These are phyloP conservation scores for Gamarada debralockiae DNA, from an alignment of 495 filamentous ascomycete species.

Conservation along the genomic window DNA sequence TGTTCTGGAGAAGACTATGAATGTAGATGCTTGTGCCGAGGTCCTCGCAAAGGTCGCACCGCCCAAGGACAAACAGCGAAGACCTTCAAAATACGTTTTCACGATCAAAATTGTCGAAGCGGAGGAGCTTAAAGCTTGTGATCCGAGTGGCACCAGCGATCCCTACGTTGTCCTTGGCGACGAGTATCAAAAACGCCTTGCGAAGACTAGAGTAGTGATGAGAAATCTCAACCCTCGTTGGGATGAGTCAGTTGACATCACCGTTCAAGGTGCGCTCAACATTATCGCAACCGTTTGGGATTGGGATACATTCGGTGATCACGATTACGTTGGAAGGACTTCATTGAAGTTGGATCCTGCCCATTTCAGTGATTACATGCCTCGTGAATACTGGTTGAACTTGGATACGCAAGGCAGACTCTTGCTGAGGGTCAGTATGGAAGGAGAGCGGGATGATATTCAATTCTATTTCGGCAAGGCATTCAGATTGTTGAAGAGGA, in stretches of 20 bases:
- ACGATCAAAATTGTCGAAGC: slow-evolving; percentile 98
- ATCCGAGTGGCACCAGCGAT: slow-evolving; percentile 90
- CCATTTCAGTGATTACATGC: slow-evolving; percentile 93
- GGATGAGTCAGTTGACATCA: slow-evolving; percentile 97
- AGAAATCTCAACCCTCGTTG: slow-evolving; percentile 91
- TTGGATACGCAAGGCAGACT: slow-evolving; percentile 93
- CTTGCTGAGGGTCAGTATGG: slow-evolving; percentile 91
- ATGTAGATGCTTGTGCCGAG: slow-evolving; percentile 90
- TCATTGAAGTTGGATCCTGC: slow-evolving; percentile 91
- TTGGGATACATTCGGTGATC: slow-evolving; percentile 94
- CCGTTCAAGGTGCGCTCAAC: slow-evolving; percentile 84
- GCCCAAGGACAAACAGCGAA: slow-evolving; percentile 53
- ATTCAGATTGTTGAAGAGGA: slow-evolving; percentile 90
- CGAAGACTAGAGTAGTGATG: slow-evolving; percentile 91
- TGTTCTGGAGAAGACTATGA: slow-evolving; percentile 80
- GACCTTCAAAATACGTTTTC: slow-evolving; percentile 84
- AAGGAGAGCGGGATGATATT: slow-evolving; percentile 96
- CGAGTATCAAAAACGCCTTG: slow-evolving; percentile 96
- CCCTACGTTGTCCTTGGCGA: slow-evolving; percentile 97
- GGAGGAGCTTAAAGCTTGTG: slow-evolving; percentile 97
- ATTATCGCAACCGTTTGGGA: slow-evolving; percentile 98
- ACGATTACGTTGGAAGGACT: slow-evolving; percentile 94
- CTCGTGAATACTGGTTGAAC: slow-evolving; percentile 95
- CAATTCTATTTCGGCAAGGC: slow-evolving; percentile 98
- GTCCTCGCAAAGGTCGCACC: slow-evolving; percentile 60